A percentile compares a stretch with the other conserved stretches of the same genome.
phyloP scores from a whole-genome alignment of 495 filamentous ascomycete species.

The Mycothermus thermophilus region DNA sequence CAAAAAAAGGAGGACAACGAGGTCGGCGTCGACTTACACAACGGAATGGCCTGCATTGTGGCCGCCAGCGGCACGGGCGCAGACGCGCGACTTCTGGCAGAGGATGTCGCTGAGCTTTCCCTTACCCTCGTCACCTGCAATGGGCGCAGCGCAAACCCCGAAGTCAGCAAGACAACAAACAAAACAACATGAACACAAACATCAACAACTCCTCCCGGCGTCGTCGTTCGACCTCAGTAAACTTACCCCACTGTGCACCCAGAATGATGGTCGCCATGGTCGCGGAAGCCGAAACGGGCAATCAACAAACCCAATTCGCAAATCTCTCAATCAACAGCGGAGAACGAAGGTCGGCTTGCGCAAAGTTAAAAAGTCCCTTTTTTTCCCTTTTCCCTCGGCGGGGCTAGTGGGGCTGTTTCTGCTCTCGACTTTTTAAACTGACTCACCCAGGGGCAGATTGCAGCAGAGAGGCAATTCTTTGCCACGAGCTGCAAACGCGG shows the following conservation, averaged over 20 bases:
- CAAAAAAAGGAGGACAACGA: too few species aligned
- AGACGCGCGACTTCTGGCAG: conserved; percentile 24
- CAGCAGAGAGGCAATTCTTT: too few species aligned
- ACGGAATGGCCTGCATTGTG: conserved; percentile 42
- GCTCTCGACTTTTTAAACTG: too few species aligned
- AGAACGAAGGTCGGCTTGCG: too few species aligned
- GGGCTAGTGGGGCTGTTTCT: too few species aligned
- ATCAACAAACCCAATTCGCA: conserved; percentile 5
- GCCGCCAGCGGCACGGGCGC: conserved; percentile 25
- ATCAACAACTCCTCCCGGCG: too few species aligned
- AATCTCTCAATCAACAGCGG: conserved; percentile 3
- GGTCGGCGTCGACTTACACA: too few species aligned
- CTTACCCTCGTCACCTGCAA: conserved; percentile 41
- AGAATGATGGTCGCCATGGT: conserved; percentile 20
- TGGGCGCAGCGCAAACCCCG: conserved; percentile 1
- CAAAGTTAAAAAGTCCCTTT: too few species aligned
- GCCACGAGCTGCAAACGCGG: too few species aligned
- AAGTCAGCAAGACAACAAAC: conserved; percentile 6
- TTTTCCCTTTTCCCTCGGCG: too few species aligned
- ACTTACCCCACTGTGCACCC: conserved; percentile 20
- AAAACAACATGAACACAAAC: conserved; percentile 1
- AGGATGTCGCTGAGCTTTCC: conserved; percentile 28
- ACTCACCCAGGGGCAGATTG: too few species aligned
- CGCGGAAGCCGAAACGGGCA: conserved; percentile 6
- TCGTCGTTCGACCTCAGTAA: too few species aligned